Evolutionary conservation across 2,329 filamentous ascomycete species (phyloP).

Genomic region (Nectriaceae sp.): DNA sequence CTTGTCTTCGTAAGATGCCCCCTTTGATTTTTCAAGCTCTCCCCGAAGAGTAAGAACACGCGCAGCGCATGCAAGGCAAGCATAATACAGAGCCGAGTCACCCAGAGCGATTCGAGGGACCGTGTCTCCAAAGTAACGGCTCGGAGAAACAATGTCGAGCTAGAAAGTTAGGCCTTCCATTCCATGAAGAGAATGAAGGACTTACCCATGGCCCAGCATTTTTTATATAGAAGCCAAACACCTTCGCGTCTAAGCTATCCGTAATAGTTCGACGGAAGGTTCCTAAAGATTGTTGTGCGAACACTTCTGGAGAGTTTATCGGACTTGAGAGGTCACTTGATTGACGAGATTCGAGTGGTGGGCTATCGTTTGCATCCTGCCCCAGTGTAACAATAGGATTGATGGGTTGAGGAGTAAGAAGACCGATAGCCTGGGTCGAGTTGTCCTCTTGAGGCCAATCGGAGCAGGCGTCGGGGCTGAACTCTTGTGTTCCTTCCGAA

Average conservation of each 20-base stretch:
- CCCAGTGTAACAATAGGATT: no score
- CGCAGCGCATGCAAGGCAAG: neutral
- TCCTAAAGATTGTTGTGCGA: no score
- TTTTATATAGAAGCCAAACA: neutral
- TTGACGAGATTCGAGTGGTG: no score
- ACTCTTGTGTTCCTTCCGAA: no score
- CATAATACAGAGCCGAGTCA: neutral
- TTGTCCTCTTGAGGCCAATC: no score
- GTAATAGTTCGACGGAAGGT: neutral
- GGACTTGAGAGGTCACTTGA: no score
- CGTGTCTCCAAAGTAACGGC: neutral
- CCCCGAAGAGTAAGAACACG: neutral
- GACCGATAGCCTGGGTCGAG: no score
- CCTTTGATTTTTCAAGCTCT: neutral
- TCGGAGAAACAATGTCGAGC: neutral
- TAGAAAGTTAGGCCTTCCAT: neutral
- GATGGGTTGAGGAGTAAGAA: no score
- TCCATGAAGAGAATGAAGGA: neutral
- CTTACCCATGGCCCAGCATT: neutral
- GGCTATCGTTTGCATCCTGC: no score
- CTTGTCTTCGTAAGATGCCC: neutral
- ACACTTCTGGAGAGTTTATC: no score
- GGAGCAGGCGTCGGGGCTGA: no score
- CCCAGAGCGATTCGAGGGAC: neutral
- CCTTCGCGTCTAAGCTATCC: neutral